These are phyloP conservation scores for Syzygium aromaticum DNA, from an alignment of 345 rosid species.

Conservation along the genomic window DNA sequence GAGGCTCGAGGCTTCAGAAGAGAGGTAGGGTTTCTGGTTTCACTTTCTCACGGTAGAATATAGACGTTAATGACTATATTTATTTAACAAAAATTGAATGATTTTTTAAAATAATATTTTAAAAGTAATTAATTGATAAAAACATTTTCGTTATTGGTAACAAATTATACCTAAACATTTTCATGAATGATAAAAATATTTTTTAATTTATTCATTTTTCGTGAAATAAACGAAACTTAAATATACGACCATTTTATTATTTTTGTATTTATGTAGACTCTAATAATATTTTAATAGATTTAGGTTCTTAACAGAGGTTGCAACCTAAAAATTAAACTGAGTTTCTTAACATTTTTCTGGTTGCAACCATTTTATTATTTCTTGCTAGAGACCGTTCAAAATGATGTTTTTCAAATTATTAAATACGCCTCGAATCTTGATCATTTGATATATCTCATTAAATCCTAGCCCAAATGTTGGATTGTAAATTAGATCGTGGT, in stretches of 20 bases:
- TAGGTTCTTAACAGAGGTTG: neutral
- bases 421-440: neutral
- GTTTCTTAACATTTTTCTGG: no score
- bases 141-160: no score
- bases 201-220: no score
- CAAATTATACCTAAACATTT: no score
- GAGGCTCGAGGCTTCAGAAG: neutral
- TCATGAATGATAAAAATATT: no score
- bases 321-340: no score
- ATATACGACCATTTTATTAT: neutral
- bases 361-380: no score
- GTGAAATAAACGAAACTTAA: no score
- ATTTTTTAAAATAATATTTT: no score
- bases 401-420: rapidly evolving
- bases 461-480: neutral
- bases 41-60: rapidly evolving
- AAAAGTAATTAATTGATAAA: no score
- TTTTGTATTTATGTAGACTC: no score
- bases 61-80: neutral
- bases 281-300: no score
- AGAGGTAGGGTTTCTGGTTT: neutral
- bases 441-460: rapidly evolving
- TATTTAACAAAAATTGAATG: rapidly evolving
- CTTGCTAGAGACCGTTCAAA: neutral
- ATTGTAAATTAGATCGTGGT: neutral